phyloP scores from a whole-genome alignment of 345 rosid species.

The Eucalyptus sideroxylon region DNA sequence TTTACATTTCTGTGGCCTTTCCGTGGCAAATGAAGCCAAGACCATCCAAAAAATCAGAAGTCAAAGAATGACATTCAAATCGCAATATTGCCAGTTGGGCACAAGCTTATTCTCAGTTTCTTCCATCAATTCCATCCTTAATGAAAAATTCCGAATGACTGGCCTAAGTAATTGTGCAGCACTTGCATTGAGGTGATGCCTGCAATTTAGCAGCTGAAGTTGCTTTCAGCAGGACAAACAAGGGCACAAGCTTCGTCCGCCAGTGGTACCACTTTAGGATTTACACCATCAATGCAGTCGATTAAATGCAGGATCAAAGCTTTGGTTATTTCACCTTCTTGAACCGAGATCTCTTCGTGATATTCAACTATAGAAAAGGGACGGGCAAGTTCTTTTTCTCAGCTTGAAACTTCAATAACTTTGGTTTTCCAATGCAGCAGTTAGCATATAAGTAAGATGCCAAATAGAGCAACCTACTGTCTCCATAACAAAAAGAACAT shows the following conservation, averaged over 20 bases:
- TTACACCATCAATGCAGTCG: neutral
- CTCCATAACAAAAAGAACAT: neutral
- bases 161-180: neutral
- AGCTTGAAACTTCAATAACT: neutral
- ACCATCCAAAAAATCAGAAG: neutral
- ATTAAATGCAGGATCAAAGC: neutral
- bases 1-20: neutral
- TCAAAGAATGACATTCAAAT: neutral
- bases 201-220: neutral
- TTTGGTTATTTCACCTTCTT: neutral
- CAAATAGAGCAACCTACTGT: neutral
- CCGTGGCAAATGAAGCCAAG: neutral
- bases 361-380: neutral
- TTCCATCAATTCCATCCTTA: neutral
- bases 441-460: neutral
- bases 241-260: neutral
- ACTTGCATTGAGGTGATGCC: neutral
- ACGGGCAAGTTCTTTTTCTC: neutral
- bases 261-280: neutral
- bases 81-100: neutral
- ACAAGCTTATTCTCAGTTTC: neutral
- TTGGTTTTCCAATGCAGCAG: neutral
- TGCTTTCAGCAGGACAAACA: neutral
- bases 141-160: neutral
- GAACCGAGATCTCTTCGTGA: neutral